A percentile compares a stretch with the other conserved stretches of the same genome.
phyloP scores from a whole-genome alignment of 768 basidiomycete species.

The Rhodotorula diobovata region DNA sequence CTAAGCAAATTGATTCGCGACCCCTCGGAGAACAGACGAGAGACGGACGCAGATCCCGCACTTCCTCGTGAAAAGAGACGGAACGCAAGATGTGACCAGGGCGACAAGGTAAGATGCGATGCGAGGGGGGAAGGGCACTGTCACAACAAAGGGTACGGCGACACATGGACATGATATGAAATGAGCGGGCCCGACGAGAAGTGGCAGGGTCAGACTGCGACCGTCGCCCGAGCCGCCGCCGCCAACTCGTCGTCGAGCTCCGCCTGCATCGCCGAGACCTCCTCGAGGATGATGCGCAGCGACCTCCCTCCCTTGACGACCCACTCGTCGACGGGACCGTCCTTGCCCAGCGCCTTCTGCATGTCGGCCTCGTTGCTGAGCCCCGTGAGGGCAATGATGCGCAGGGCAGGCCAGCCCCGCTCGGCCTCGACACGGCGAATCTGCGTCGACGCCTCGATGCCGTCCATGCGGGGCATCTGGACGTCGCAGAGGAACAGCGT shows the following conservation, averaged over 20 bases:
- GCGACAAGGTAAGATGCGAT: no score
- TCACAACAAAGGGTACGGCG: no score
- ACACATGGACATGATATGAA: no score
- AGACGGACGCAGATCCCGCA: no score
- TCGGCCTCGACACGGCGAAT: conserved; percentile 23
- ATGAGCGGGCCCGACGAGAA: no score
- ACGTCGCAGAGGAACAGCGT: conserved; percentile 10
- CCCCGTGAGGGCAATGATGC: conserved; percentile 29
- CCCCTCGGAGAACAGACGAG: no score
- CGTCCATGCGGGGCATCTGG: conserved; percentile 32
- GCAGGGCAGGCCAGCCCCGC: background rate
- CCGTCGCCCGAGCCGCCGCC: background rate
- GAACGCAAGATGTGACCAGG: no score
- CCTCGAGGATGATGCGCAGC: conserved; percentile 20
- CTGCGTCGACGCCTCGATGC: conserved; percentile 9
- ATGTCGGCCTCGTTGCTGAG: conserved; percentile 25
- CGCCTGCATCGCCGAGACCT: conserved; percentile 10
- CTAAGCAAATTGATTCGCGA: no score
- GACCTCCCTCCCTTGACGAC: conserved; percentile 33
- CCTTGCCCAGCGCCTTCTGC: conserved; percentile 5
- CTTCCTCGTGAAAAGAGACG: no score
- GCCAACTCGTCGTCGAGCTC: background rate
- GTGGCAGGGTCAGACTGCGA: background rate
- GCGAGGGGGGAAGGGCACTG: no score
- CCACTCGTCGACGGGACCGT: conserved; percentile 27